Evolutionary conservation across 2,329 filamentous ascomycete genomes (phyloP).

Genomic region (Falciphora oryzae): DNA sequence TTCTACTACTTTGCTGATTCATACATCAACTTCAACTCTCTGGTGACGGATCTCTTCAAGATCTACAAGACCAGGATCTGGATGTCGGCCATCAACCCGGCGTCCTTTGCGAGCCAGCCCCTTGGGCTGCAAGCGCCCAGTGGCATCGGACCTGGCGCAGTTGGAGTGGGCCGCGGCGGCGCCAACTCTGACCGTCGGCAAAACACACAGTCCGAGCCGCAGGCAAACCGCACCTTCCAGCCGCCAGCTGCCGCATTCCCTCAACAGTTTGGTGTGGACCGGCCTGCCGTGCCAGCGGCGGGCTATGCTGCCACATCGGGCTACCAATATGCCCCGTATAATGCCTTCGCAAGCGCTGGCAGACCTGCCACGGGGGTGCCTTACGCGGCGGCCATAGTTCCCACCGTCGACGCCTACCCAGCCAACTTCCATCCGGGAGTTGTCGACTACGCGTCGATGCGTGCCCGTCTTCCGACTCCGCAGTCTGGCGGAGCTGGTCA

Average conservation of each 20-base stretch:
- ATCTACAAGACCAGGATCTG: slow-evolving; percentile 99
- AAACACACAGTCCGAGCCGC: slow-evolving; percentile 20
- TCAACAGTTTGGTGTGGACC: slow-evolving; percentile 28
- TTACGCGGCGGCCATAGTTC: slow-evolving; percentile 34
- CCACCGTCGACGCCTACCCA: slow-evolving; percentile 36
- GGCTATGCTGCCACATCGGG: slow-evolving; percentile 32
- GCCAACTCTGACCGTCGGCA: slow-evolving; percentile 43
- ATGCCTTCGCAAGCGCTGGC: slow-evolving; percentile 35
- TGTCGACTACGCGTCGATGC: slow-evolving; percentile 41
- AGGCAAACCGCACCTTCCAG: slow-evolving; percentile 13
- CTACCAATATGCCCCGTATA: slow-evolving; percentile 38
- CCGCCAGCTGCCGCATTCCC: slow-evolving; percentile 3
- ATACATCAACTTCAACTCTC: slow-evolving; percentile 98
- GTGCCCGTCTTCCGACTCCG: slow-evolving; percentile 40
- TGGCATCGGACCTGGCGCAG: slow-evolving; percentile 59
- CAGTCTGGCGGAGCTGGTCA: slow-evolving; percentile 25
- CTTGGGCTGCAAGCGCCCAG: slow-evolving; percentile 66
- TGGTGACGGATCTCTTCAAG: slow-evolving; percentile 97
- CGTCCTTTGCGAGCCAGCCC: slow-evolving; percentile 80
- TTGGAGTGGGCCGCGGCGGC: slow-evolving; percentile 49
- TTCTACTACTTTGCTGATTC: slow-evolving; percentile 98
- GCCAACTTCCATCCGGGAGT: slow-evolving; percentile 32
- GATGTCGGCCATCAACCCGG: slow-evolving; percentile 99
- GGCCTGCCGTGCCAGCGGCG: slow-evolving; percentile 31
- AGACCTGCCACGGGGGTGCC: slow-evolving; percentile 27